Evolutionary conservation across 2,329 filamentous ascomycete species (phyloP), one percentile per base, ranked within the genome.

Genomic region (Tolypocladium amazonense): DNA sequence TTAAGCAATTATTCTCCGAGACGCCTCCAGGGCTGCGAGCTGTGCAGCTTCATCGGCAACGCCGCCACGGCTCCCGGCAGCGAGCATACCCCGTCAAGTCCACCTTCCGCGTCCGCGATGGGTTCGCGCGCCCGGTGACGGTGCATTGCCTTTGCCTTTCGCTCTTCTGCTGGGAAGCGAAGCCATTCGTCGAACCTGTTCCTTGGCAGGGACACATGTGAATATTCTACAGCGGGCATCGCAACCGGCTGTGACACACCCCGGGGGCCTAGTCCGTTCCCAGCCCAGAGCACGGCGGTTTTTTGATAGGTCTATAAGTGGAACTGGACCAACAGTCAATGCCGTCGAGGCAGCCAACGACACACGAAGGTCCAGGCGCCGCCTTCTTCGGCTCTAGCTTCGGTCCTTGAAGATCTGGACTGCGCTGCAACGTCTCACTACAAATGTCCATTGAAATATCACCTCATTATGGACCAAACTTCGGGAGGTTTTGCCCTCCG

Each of bases 341-440:
- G 50, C 30, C 50, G 33, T 53, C 50, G 47, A 33, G 18, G 25
- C 47, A 35, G 27, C 50, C 50, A 35, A 53, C 50, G 50, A n/a
- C 50, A 35, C 18, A 33, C 18, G 27, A n/a, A 33, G 14, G 25
- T 39, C 54, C 47, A 20, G 43, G 47, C 25, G 30, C 47, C 15
- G 47, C 11, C 47, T 56, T 25, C 25, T 56, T 56, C 43, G 25
- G 54, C 56, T 30, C 47, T 50, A 50, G 47, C 47, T 50, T 56
- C 56, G 56, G 56, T 15, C 59, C 39, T 55, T 52, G 56, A 52
- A 56, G 56, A 60, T 37, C 59, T 41, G 59, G 33, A 27, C 56
- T 58, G 59, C 59, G 59, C 56, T 60, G 59, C 59, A 60, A 60
- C 59, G 59, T 60, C 56, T 56, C 56, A 58, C 56, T 25, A 56